Evolutionary conservation across 1,284 basidiomycete genomes (phyloP).

Genomic region (Exobasidium cylindrosporum): DNA sequence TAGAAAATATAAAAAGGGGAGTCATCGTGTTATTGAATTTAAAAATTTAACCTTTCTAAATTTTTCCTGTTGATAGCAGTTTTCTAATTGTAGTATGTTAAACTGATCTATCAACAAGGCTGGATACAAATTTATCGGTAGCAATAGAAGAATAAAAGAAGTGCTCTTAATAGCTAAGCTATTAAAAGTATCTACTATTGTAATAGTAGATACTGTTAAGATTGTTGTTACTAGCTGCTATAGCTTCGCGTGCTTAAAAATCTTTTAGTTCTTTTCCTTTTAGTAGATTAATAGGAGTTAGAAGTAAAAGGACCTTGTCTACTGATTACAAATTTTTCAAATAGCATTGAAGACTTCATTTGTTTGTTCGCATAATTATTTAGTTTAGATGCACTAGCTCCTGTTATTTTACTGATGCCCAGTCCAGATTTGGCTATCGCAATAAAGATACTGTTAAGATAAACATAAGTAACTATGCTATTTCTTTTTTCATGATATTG

Average conservation of each 20-base stretch:
- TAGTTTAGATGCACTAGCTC: not conserved
- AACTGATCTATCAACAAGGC: conserved; percentile 1
- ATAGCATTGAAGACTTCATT: not conserved
- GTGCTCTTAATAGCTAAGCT: conserved; percentile 4
- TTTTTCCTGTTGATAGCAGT: too few relatives aligned
- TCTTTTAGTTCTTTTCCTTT: not conserved
- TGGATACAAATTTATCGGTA: not conserved
- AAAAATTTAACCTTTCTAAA: too few relatives aligned
- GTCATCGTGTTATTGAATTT: too few relatives aligned
- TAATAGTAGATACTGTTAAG: not conserved
- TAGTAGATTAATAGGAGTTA: not conserved
- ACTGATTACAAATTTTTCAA: not conserved
- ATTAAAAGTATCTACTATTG: not conserved
- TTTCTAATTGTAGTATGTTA: not conserved
- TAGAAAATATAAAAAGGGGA: too few relatives aligned
- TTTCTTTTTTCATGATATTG: not conserved
- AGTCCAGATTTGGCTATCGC: not conserved
- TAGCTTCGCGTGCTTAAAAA: too few relatives aligned
- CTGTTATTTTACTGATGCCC: not conserved
- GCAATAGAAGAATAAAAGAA: conserved; percentile 11
- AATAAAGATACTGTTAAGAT: not conserved
- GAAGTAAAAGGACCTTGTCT: not conserved
- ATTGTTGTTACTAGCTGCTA: too few relatives aligned
- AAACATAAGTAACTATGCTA: not conserved
- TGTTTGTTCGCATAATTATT: too few relatives aligned